Percentiles rank a stretch among this genome's conserved stretches.
Conservation (phyloP, 2,329 filamentous ascomycete genomes). For the Fusarium bulbicola region DNA sequence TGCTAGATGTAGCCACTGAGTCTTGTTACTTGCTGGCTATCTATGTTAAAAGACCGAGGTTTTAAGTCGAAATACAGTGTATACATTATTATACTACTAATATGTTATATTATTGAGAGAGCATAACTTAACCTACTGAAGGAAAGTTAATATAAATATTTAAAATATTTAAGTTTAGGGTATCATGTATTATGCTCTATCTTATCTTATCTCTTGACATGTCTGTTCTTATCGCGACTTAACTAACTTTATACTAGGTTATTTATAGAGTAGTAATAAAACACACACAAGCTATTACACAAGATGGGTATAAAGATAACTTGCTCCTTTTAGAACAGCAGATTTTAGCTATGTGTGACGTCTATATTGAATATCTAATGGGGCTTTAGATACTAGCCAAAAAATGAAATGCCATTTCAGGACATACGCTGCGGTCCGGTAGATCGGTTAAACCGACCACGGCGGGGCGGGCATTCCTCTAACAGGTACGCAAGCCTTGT, state of each 20-base stretch:
- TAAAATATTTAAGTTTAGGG: not conserved
- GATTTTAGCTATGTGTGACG: not conserved
- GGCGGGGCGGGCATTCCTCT: not conserved
- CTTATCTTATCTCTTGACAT: not conserved
- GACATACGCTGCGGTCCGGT: not conserved
- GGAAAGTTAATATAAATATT: not conserved
- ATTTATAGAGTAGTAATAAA: not conserved
- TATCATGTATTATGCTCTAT: not conserved
- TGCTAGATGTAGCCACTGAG: accelerated
- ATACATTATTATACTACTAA: accelerated
- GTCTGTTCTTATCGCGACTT: not conserved
- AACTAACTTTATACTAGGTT: not conserved
- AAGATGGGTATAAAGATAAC: accelerated
- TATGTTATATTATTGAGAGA: not conserved
- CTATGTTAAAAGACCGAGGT: accelerated
- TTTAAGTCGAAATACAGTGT: accelerated
- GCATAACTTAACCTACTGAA: accelerated
- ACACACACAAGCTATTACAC: accelerated
- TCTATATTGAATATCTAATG: not conserved
- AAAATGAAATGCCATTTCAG: not conserved
- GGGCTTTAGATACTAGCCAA: not conserved
- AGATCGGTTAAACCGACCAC: not conserved
- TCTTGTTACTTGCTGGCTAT: accelerated
- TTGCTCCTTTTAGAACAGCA: not conserved
- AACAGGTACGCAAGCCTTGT: not conserved